Evolutionary conservation across 83 land plant genomes (phyloP).

Genomic region (Picea abies): DNA sequence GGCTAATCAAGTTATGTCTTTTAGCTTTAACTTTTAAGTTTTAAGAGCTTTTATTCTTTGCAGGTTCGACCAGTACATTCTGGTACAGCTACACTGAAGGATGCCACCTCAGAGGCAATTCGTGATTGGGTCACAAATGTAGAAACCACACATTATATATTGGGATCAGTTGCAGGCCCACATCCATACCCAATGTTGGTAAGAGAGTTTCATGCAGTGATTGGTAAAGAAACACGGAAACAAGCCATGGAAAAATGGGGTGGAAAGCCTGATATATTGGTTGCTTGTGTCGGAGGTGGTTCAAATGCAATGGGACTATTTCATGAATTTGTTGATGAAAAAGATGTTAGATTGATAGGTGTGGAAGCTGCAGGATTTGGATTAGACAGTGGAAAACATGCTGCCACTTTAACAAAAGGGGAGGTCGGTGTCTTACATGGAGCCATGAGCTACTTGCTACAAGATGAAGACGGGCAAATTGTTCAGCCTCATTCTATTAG

Average conservation of each 20-base stretch:
- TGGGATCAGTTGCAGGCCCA: slow-evolving; percentile 16
- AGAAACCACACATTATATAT: slow-evolving; percentile 5
- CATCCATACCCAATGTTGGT: slow-evolving; percentile 32
- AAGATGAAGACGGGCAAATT: slow-evolving; percentile 92
- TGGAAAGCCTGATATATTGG: slow-evolving; percentile 14
- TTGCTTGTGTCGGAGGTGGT: slow-evolving; percentile 28
- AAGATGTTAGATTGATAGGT: slow-evolving; percentile 23
- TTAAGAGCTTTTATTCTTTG: too few relatives aligned
- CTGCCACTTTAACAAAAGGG: slow-evolving; percentile 88
- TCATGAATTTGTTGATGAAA: slow-evolving; percentile 20
- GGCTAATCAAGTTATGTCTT: too few relatives aligned
- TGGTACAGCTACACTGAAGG: slow-evolving; percentile 17
- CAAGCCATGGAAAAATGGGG: slow-evolving; percentile 29
- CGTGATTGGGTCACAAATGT: slow-evolving; percentile 12
- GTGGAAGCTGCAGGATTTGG: slow-evolving; percentile 39
- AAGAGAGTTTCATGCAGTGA: slow-evolving; percentile 18
- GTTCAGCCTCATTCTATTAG: slow-evolving; percentile 86
- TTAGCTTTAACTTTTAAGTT: too few relatives aligned
- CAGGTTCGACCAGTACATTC: background rate
- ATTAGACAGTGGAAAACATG: slow-evolving; percentile 80
- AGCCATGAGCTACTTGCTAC: slow-evolving; percentile 93
- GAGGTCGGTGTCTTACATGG: slow-evolving; percentile 91
- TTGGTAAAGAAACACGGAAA: slow-evolving; percentile 22
- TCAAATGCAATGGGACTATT: slow-evolving; percentile 30
- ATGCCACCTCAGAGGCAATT: slow-evolving; percentile 23